phyloP scores from a whole-genome alignment of 2,329 filamentous ascomycete genomes.

The Xylaria sp. region DNA sequence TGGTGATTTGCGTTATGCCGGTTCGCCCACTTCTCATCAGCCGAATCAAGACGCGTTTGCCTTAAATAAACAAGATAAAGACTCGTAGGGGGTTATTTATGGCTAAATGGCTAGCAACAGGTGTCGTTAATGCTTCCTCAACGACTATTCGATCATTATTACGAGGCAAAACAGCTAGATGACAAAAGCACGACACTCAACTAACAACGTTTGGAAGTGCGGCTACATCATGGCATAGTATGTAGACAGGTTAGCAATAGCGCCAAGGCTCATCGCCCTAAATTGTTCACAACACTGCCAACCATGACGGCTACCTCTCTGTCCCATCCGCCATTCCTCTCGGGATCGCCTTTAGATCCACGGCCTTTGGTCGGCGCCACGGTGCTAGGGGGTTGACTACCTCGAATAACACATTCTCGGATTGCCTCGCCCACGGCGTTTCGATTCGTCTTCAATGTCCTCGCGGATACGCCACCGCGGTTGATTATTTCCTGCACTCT shows the following conservation, averaged over 20 bases:
- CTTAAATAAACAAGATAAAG: background rate
- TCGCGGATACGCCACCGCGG: slow-evolving; percentile 83
- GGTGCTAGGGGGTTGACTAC: slow-evolving; percentile 74
- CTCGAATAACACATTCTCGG: slow-evolving; percentile 82
- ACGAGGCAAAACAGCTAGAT: background rate
- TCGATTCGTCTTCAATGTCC: slow-evolving; percentile 81
- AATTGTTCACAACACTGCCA: slow-evolving; percentile 75
- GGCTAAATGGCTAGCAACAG: background rate
- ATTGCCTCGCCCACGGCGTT: slow-evolving; percentile 81
- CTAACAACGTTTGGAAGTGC: background rate
- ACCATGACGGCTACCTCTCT: slow-evolving; percentile 96
- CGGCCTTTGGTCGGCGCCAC: slow-evolving; percentile 58
- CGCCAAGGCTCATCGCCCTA: slow-evolving; percentile 54
- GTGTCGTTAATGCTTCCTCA: background rate
- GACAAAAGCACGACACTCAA: background rate
- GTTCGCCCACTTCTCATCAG: background rate
- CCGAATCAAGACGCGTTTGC: background rate
- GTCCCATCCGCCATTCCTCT: slow-evolving; percentile 75
- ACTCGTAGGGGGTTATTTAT: background rate
- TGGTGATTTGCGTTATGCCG: no score
- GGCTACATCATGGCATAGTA: background rate
- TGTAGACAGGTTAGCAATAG: background rate
- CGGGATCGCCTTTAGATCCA: slow-evolving; percentile 54
- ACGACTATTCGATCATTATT: background rate
- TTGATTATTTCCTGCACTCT: slow-evolving; percentile 87